Evolutionary conservation across 768 basidiomycete species (phyloP), one percentile per base, ranked within the genome.

Genomic region (Pisolithus albus): DNA sequence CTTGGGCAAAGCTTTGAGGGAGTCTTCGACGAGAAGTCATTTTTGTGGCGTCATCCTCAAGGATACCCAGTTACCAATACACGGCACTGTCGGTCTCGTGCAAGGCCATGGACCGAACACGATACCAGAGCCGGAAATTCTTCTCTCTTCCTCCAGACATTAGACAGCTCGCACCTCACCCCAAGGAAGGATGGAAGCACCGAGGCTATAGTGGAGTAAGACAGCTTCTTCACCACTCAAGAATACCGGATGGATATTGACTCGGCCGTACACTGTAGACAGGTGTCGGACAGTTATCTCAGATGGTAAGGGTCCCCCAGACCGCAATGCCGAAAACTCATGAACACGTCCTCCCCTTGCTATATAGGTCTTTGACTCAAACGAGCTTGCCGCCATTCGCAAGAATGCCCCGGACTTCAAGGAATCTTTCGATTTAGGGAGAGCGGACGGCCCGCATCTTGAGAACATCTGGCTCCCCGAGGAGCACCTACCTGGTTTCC

Each of bases 401-500:
- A 60, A 57, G 19, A 61, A 67, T 30, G 62, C 68, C 19, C 72
- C 71, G 4, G 70, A 68, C 37, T 64, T 75, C 43, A 80, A 79
- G 56, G 80, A 81, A 59, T 78, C 74, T 52, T 81, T 80, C 50
- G 80, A 82, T 52, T 69, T 70, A n/a, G 80, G 79, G 1, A 66
- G 74, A 24, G 66, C 71, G n/a, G 66, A 75, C 42, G 60, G 58
- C 4, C 54, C 60, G 0, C 59, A 43, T 15, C 73, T 76, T 68
- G 78, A 80, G 1, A 81, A 83, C 55, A 78, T 82, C 34, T 83
- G 81, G 80, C 72, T 77, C 10, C 75, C 77, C 0, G 80, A 80
- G 5, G 70, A 66, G 13, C 64, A 74, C 0, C 64, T 83, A 13
- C 77, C 80, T 0, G 80, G 76, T 1, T 81, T 82, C 59, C 75